Conservation (phyloP, 352 stramenopile species). For the Phytophthora meadii region DNA sequence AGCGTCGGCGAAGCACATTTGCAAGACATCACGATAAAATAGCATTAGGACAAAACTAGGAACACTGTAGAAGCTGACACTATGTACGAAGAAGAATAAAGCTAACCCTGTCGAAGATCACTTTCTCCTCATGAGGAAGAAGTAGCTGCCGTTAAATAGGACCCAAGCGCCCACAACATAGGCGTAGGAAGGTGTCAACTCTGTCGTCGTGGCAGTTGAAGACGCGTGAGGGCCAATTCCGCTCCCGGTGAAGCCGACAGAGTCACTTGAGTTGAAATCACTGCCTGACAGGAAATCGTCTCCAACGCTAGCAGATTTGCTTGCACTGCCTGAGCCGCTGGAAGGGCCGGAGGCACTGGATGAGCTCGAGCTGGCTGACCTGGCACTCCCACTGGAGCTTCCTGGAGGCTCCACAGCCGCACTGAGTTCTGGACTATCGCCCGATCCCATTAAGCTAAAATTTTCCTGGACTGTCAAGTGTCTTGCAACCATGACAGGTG, state of each 20-base stretch:
- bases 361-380: neutral
- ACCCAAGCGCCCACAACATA: constrained; percentile 46
- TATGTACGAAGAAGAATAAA: constrained; percentile 36
- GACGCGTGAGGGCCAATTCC: constrained; percentile 31
- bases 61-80: constrained; percentile 24
- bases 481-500: constrained; percentile 17
- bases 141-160: constrained; percentile 62
- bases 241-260: constrained; percentile 29
- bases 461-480: constrained; percentile 22
- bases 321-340: constrained; percentile 7
- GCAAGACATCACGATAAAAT: constrained; percentile 28
- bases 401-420: constrained; percentile 12
- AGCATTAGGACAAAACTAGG: constrained; percentile 30
- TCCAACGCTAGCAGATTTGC: constrained; percentile 22
- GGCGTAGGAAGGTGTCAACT: constrained; percentile 46
- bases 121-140: constrained; percentile 57
- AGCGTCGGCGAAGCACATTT: constrained; percentile 9
- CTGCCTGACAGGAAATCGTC: constrained; percentile 16
- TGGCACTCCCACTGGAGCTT: constrained; percentile 5
- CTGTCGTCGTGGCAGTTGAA: constrained; percentile 38
- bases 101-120: constrained; percentile 30
- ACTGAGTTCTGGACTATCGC: constrained; percentile 7
- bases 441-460: constrained; percentile 18
- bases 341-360: neutral
- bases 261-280: constrained; percentile 30